phyloP scores from a whole-genome alignment of 1,139 yeast genomes.

The Suzukiozyma palmioleophila region DNA sequence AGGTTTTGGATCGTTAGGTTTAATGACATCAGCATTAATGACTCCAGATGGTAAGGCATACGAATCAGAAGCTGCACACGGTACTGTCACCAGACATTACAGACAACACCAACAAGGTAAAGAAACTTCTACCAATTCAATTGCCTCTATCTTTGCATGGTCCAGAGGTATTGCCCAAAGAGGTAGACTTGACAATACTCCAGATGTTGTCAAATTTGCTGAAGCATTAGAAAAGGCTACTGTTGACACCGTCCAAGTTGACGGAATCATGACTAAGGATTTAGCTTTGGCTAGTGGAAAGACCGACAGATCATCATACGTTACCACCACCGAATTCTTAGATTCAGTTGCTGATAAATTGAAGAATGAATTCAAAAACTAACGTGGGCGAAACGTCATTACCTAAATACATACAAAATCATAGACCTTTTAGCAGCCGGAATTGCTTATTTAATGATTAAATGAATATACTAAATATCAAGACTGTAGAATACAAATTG shows the following conservation, averaged over 20 bases:
- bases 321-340: conserved; percentile 72
- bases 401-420: not conserved
- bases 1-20: conserved; percentile 79
- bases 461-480: not conserved
- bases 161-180: conserved; percentile 79
- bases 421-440: conserved; percentile 2
- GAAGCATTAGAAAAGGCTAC: conserved; percentile 64
- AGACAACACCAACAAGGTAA: conserved; percentile 83
- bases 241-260: conserved; percentile 65
- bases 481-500: no score
- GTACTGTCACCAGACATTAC: conserved; percentile 82
- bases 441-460: conserved; percentile 1
- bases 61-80: conserved; percentile 85
- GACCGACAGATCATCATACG: conserved; percentile 61
- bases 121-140: conserved; percentile 80
- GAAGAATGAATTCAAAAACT: conserved; percentile 12
- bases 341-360: conserved; percentile 62
- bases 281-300: conserved; percentile 71
- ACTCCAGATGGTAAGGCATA: conserved; percentile 86
- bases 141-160: conserved; percentile 86
- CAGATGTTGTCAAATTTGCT: conserved; percentile 67
- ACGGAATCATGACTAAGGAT: conserved; percentile 79
- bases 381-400: not conserved
- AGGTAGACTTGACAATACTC: conserved; percentile 70
- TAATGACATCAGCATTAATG: conserved; percentile 79